Base-by-base conservation (phyloP, 495 filamentous ascomycete species). In the Aspergillus sclerotiicarbonarius region DNA sequence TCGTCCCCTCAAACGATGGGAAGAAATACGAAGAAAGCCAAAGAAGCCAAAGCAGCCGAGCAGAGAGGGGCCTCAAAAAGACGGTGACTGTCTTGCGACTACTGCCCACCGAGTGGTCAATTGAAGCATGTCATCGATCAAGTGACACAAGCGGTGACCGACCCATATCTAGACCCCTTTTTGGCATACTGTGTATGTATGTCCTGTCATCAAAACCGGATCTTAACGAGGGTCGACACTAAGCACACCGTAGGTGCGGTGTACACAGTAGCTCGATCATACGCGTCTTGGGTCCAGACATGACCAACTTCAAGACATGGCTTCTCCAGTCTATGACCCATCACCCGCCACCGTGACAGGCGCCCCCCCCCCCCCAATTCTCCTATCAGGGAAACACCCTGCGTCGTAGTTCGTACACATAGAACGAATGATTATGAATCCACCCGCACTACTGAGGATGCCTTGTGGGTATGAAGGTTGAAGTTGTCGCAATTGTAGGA, bases 71-170 rank as follows among this genome's bases (percentile, higher is more conserved):
- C 25, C 25, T 25, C 50, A 30, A 52, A 52, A 52, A 52, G 31
- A 52, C 50, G 50, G 33, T 35, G 47, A 50, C 47, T 31, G 31
- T 49, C 7, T 50, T 41, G 37, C 37, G 37, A 41, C 37, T 8
- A 37, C 35, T 41, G 9, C 13, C 33, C 9, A 41, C 37, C 13
- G 9, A 41, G 37, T 37, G 13, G 9, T 15, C 37, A n/a, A 15
- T n/a, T n/a, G 37, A 41, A 41, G 37, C 37, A 41, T n/a, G 37
- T 15, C 13, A n/a, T 12, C 37, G 37, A 12, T 41, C 37, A 41
- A 41, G 37, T 41, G 37, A 41, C 37, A 41, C 37, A 41, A 41
- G 37, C 37, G 37, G 37, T 41, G 37, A 41, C 37, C 37, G 37
- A n/a, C 37, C 33, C 37, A 41, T 13, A 13, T 25, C 25, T 25